Conservation (phyloP, 2,329 filamentous ascomycete species). For the Pseudogymnoascus sp. region DNA sequence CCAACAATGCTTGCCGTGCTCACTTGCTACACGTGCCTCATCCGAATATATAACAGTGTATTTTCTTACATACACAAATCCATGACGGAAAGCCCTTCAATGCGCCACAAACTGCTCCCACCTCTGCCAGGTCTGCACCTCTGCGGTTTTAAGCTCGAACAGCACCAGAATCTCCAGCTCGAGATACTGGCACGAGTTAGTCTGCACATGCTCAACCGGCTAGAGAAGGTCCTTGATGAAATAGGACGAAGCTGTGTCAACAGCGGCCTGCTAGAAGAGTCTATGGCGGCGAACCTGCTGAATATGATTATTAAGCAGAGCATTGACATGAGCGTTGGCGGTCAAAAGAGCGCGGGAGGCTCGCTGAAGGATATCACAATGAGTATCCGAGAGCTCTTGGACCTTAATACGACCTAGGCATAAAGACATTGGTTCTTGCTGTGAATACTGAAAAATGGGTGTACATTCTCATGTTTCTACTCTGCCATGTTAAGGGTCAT, state of each 20-base stretch:
- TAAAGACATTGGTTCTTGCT: neutral
- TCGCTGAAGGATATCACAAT: neutral
- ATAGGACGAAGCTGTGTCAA: neutral
- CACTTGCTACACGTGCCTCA: neutral
- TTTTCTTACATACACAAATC: neutral
- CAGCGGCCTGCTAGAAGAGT: neutral
- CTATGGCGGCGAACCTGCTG: neutral
- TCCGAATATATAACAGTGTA: neutral
- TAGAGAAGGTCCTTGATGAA: neutral
- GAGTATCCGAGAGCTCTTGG: neutral
- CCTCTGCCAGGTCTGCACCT: neutral
- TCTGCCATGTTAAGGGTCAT: neutral
- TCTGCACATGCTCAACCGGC: neutral
- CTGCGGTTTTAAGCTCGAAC: neutral
- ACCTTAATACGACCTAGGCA: neutral
- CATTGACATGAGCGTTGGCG: neutral
- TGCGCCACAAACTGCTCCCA: neutral
- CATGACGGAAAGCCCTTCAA: neutral
- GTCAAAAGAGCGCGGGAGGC: neutral
- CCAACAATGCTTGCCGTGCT: neutral
- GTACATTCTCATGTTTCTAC: neutral
- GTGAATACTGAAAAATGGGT: neutral
- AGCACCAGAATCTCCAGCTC: neutral
- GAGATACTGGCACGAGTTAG: neutral
- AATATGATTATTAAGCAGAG: neutral